Conservation (phyloP, 2,329 filamentous ascomycete species). For the Juglanconis oblonga region DNA sequence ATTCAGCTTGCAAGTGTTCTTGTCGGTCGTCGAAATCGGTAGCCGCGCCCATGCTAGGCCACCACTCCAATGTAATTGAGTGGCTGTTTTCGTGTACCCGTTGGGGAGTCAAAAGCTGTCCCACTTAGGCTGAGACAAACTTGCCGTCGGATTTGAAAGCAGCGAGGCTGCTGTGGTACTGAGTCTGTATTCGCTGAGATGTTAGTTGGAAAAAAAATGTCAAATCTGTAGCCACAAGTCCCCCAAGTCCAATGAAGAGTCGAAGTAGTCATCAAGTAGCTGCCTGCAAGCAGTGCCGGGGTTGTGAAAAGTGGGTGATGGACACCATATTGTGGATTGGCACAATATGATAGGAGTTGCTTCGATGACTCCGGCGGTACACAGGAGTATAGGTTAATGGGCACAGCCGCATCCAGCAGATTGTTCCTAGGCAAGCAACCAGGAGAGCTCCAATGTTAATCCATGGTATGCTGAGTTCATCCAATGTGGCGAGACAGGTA, state of each 20-base stretch:
- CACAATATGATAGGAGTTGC: too few species aligned
- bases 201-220: background rate
- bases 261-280: background rate
- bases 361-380: background rate
- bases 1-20: conserved; percentile 57
- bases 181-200: background rate
- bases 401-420: background rate
- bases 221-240: background rate
- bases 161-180: conserved; percentile 15
- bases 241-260: background rate
- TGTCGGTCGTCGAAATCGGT: conserved; percentile 69
- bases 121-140: conserved; percentile 6
- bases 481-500: background rate
- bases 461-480: background rate
- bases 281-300: background rate
- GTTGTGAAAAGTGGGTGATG: too few species aligned
- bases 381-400: too few species aligned
- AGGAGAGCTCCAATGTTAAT: background rate
- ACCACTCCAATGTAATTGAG: conserved; percentile 30
- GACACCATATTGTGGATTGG: too few species aligned
- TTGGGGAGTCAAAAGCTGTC: conserved; percentile 5
- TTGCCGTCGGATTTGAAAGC: conserved; percentile 16
- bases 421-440: background rate
- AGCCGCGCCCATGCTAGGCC: conserved; percentile 67
- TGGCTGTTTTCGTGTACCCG: conserved; percentile 9